A percentile compares a stretch with the other conserved stretches of the same genome.
These are phyloP conservation scores for Solanum sitiens DNA, from an alignment of 257 asterid genomes.

Conservation along the genomic window DNA sequence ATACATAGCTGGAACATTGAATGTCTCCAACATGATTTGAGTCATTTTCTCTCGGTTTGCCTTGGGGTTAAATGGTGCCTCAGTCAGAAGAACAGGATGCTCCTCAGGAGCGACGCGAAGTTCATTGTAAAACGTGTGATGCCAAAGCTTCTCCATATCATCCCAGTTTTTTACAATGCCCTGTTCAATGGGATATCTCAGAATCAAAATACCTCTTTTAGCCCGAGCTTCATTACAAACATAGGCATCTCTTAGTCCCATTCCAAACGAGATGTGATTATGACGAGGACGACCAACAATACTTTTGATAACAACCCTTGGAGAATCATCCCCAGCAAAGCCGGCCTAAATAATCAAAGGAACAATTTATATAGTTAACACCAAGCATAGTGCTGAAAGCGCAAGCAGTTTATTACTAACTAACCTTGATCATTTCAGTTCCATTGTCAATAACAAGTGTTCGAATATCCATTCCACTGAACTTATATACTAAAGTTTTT, in stretches of 20 bases:
- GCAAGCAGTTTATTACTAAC: neutral
- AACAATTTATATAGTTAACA: neutral
- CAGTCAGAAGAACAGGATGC: neutral
- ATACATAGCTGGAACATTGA: neutral
- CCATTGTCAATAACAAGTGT: neutral
- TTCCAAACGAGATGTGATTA: neutral
- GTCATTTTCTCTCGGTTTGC: neutral
- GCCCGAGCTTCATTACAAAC: neutral
- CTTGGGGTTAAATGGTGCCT: neutral
- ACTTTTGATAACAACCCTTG: neutral
- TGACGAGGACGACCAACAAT: neutral
- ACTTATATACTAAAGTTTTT: too few relatives aligned
- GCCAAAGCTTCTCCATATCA: neutral
- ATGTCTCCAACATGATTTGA: neutral
- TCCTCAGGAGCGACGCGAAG: neutral
- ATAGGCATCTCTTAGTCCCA: neutral
- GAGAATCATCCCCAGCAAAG: neutral
- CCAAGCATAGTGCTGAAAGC: neutral
- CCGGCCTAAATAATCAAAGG: neutral
- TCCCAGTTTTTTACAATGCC: neutral
- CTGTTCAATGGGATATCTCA: neutral
- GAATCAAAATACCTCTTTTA: neutral
- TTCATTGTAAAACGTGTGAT: neutral
- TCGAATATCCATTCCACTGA: neutral
- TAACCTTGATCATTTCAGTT: too few relatives aligned